Evolutionary conservation across 2,329 filamentous ascomycete species (phyloP), one percentile per base, ranked within the genome.

Genomic region (Arachnopeziza araneosa): DNA sequence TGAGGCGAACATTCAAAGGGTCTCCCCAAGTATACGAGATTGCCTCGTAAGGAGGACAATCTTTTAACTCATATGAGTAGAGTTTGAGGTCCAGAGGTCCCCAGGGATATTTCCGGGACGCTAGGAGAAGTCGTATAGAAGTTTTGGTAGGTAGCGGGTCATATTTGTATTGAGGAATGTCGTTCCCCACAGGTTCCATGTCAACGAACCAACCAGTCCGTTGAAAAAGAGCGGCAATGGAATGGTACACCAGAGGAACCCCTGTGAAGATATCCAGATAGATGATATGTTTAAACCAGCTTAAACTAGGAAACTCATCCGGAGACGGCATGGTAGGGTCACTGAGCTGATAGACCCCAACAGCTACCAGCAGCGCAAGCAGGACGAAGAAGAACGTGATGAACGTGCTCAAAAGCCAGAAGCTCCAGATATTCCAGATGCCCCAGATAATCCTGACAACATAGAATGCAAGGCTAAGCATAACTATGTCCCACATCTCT

Each of bases 21-120:
- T 55, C 30, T 55, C 54, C 54, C 30, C 54, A 55, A 44, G 30
- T 48, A 23, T 55, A 55, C n/a, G 54, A 48, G 30, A 48, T 53
- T 53, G 51, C 51, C 24, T 53, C 51, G 24, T 53, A 53, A 19
- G 51, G 17, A 24, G 51, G 51, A 24, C 51, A 53, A 12, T 21
- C 21, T 53, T 53, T 22, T 53, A 53, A 53, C 12, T 24, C 22
- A 19, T 53, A 53, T 10, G 51, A 24, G 51, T 53, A 53, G 22
- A 53, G 51, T 53, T 53, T 22, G 22, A 53, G 51, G 9, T 24
- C 12, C 24, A 53, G 51, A 24, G 9, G 51, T 22, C 51, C 51
- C 51, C 51, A 53, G 4, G 51, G 51, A 53, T 53, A 53, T 24
- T 53, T 24, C 24, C 51, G 51, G 24, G 51, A 53, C 12, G 24